Base-by-base conservation (phyloP, 495 filamentous ascomycete species). In the Neurospora africana region DNA sequence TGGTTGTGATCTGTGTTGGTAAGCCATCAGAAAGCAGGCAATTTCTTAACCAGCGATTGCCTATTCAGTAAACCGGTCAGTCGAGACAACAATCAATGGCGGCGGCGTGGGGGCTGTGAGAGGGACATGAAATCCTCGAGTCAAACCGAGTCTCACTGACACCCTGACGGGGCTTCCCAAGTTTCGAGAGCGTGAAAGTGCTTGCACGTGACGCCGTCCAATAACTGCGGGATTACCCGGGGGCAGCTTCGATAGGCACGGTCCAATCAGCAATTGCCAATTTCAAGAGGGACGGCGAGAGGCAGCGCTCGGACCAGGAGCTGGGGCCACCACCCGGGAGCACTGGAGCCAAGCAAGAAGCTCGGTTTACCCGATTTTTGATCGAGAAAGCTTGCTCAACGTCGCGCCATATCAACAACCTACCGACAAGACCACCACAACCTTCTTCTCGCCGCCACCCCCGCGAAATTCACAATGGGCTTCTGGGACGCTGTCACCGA, bases 401-500 rank as follows among this genome's bases (percentile, higher is more conserved):
- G 79, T 78, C 79, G 78, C 76, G 76, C 76, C 72, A 79, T 74
- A 73, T 65, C 53, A 65, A 33, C 53, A 65, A 65, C 53, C 53
- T 33, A 65, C 53, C 53, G 53, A 65, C 53, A 65, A 65, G 53
- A 65, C 53, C 53, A 65, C 53, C 53, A 27, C 27, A 33, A 65
- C 53, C 27, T 61, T 61, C 53, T 61, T 65, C 53, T 65, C 53
- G 27, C 53, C 53, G 23, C 27, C 53, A 65, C 53, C 53, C 53
- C 27, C 53, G 53, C 23, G 15, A 65, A 67, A 68, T 80, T 75
- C 77, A 82, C 76, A 77, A 88, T 88, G 86, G 86, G 85, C 80
- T 83, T 87, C 82, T 89, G 84, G 82, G 84, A 87, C 79, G 78
- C 80, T 76, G 82, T 86, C 71, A 80, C 79, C 70, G 86, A 87